Percentiles rank a stretch among this genome's conserved stretches.
Evolutionary conservation across 2,329 filamentous ascomycete genomes (phyloP).

Genomic region (Simplicillium sp.): DNA sequence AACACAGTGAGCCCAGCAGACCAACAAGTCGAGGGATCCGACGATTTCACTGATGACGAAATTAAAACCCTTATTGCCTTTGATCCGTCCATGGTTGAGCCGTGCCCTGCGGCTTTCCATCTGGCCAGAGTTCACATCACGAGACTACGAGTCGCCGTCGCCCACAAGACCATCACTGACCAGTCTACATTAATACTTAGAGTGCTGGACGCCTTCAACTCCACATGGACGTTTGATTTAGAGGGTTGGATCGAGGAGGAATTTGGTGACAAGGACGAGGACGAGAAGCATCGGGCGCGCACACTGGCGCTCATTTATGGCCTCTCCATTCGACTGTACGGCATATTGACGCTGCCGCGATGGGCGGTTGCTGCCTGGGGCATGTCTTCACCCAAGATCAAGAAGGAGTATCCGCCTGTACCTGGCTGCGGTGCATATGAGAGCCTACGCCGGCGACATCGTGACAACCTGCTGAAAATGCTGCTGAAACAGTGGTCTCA

Average conservation of each 20-base stretch:
- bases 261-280: not conserved
- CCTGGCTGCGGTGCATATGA: not conserved
- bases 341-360: no score
- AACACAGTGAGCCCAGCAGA: conserved; percentile 1
- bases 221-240: no score
- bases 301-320: not conserved
- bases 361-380: no score
- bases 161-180: not conserved
- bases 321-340: not conserved
- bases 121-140: conserved; percentile 1
- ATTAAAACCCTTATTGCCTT: conserved; percentile 1
- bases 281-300: not conserved
- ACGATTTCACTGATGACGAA: not conserved
- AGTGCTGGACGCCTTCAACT: no score
- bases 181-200: no score
- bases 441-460: not conserved
- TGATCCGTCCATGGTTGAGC: not conserved
- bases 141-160: not conserved
- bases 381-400: no score
- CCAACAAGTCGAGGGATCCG: not conserved
- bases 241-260: no score
- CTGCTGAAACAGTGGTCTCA: not conserved
- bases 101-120: conserved; percentile 1
- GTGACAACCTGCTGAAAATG: not conserved
- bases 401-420: no score